These are phyloP conservation scores for Coelastrella sp. DNA, from an alignment of 139 green algal species.

Conservation along the genomic window DNA sequence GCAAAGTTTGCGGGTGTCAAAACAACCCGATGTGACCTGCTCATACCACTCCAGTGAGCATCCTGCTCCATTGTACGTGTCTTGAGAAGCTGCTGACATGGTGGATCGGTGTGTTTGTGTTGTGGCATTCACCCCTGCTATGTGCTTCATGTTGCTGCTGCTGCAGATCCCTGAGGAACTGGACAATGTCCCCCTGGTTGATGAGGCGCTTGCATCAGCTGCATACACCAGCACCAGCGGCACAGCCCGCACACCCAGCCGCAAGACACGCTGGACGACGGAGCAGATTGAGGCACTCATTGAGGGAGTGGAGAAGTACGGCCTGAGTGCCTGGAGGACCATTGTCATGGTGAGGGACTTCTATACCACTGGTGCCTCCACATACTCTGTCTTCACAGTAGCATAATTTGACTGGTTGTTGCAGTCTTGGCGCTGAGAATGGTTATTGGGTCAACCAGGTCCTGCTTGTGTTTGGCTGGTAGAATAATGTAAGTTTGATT, in stretches of 20 bases:
- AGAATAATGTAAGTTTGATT: background rate
- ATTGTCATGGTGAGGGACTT: slow-evolving; percentile 33
- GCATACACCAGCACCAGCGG: slow-evolving; percentile 29
- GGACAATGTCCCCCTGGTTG: slow-evolving; percentile 42
- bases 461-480: background rate
- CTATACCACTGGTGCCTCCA: too few species aligned
- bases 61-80: background rate
- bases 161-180: slow-evolving; percentile 39
- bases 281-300: slow-evolving; percentile 51
- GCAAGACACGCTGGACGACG: slow-evolving; percentile 48
- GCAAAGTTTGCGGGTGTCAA: background rate
- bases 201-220: slow-evolving; percentile 41
- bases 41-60: background rate
- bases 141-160: background rate
- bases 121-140: background rate
- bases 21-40: background rate
- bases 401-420: too few species aligned
- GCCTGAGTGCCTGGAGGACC: slow-evolving; percentile 42
- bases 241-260: slow-evolving; percentile 18
- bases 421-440: too few species aligned
- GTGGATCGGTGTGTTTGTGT: background rate
- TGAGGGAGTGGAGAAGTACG: slow-evolving; percentile 50
- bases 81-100: too few species aligned
- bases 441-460: too few species aligned
- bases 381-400: too few species aligned